Evolutionary conservation across 129 eudicot genomes (phyloP).

Genomic region (Rutidosis leptorrhynchoides): DNA sequence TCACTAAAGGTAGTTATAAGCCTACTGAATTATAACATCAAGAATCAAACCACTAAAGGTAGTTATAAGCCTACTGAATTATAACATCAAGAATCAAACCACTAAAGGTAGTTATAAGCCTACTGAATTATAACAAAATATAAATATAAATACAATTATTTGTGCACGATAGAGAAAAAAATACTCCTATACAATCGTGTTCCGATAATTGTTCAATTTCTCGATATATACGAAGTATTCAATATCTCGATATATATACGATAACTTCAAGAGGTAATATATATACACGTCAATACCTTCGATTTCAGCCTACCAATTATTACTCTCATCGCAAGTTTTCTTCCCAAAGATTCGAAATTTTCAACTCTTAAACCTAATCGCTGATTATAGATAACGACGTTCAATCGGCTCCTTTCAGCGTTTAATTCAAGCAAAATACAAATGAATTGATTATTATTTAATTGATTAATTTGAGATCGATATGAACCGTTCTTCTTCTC

Average conservation of each 20-base stretch:
- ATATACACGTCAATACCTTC: not conserved
- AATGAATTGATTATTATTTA: not conserved
- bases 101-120: too few species aligned
- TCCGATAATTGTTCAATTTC: not conserved
- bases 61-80: too few species aligned
- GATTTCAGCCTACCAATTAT: not conserved
- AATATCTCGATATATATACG: not conserved
- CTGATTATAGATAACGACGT: constrained; percentile 27
- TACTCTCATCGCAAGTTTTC: constrained; percentile 20
- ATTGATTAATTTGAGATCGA: constrained; percentile 11
- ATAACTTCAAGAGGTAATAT: not conserved
- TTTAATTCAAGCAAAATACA: constrained; percentile 25
- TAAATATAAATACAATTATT: too few species aligned
- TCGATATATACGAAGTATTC: not conserved
- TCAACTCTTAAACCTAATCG: constrained; percentile 8
- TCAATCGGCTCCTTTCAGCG: constrained; percentile 16
- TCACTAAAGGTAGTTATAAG: too few species aligned
- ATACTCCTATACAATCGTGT: too few species aligned
- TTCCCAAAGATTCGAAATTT: constrained; percentile 13
- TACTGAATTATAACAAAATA: too few species aligned
- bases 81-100: too few species aligned
- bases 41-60: too few species aligned
- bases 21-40: too few species aligned
- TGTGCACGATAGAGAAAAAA: too few species aligned
- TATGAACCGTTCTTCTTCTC: constrained; percentile 7